phyloP scores from a whole-genome alignment of 2,329 filamentous ascomycete genomes.

The Microcyclospora pomicola region DNA sequence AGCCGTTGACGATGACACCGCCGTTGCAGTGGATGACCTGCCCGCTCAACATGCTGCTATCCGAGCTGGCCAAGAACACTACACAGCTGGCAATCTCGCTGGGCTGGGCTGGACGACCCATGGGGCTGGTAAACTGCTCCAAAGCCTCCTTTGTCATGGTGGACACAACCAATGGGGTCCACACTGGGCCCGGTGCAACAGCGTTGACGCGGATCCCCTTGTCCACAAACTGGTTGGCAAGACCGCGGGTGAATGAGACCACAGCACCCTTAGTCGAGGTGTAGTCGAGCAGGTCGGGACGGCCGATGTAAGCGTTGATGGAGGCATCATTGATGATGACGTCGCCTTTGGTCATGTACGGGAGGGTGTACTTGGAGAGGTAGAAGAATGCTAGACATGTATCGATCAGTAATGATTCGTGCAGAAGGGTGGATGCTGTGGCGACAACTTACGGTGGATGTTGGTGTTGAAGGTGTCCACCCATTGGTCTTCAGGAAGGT shows the following conservation, averaged over 20 bases:
- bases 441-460: slow-evolving; percentile 42
- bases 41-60: slow-evolving; percentile 61
- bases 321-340: slow-evolving; percentile 79
- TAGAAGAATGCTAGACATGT: slow-evolving; percentile 47
- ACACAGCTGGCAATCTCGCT: slow-evolving; percentile 71
- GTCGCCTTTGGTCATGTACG: slow-evolving; percentile 59
- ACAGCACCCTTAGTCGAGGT: slow-evolving; percentile 69
- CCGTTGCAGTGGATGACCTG: slow-evolving; percentile 55
- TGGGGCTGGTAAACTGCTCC: slow-evolving; percentile 58
- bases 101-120: slow-evolving; percentile 66
- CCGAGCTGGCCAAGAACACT: slow-evolving; percentile 63
- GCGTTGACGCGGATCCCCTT: slow-evolving; percentile 66
- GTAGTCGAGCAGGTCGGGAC: slow-evolving; percentile 69
- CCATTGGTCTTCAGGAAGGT: slow-evolving; percentile 69
- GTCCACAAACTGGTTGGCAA: slow-evolving; percentile 59
- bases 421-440: neutral
- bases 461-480: slow-evolving; percentile 67
- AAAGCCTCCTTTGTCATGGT: slow-evolving; percentile 59
- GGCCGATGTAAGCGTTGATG: slow-evolving; percentile 70
- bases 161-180: slow-evolving; percentile 60
- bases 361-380: slow-evolving; percentile 61
- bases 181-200: slow-evolving; percentile 65
- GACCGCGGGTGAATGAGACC: slow-evolving; percentile 61
- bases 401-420: neutral
- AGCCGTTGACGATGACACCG: slow-evolving; percentile 40